Base-by-base conservation (phyloP, 352 stramenopile genomes). In the Phytophthora constricta region DNA sequence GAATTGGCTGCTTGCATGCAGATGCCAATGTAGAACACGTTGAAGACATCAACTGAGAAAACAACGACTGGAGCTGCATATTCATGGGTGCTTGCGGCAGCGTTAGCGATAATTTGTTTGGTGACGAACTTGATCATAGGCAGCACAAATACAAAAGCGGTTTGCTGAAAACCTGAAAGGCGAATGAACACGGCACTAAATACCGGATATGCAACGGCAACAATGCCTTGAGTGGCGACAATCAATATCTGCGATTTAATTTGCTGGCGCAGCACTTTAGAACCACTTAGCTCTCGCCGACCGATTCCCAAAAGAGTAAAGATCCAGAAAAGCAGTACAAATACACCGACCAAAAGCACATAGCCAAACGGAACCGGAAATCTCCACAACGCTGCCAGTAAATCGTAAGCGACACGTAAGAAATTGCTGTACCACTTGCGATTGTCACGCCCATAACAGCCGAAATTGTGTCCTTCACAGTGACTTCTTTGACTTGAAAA, bases 31-130 rank as follows among this genome's bases (percentile, higher is more conserved):
- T 68, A 72, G 5, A 77, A 22, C 5, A 59, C 14, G 53, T 70
- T 70, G 55, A 74, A 73, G 4, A 68, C 37, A 31, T 73, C 68
- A 3, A 77, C 56, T 4, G 60, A 62, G 27, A 77, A 65, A 0
- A 68, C 48, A 10, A 62, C 52, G 5, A 60, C 62, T 42, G 34
- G 45, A 1, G 54, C 48, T 4, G 58, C 54, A 14, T 54, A 43
- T 17, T 77, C 69, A 14, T 57, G 37, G 26, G 62, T 47, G 33
- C 64, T 33, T 3, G 11, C 4, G 5, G 37, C 51, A 3, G 34
- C 39, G 1, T 34, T 43, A 5, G 64, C 60, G 3, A 56, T 49
- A 5, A 60, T 22, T 31, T 76, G 70, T 17, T 67, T 63, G 19
- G 66, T 55, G 16, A 31, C 22, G 3, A 76, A 47, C 22, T 70